Evolutionary conservation across 768 basidiomycete genomes (phyloP).

Genomic region (Pulveroboletus sp.): DNA sequence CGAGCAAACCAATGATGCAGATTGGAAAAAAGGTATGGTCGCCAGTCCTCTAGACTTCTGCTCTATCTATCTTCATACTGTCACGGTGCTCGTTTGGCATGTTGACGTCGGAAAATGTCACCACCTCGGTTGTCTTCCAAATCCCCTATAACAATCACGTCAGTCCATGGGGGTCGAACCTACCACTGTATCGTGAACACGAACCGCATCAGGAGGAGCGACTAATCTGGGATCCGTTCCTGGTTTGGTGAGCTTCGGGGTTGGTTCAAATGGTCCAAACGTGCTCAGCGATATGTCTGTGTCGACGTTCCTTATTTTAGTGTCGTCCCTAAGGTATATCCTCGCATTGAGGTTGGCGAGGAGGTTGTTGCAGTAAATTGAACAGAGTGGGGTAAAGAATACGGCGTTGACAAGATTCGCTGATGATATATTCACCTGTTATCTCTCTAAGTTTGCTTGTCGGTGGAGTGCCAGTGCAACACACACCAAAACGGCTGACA

Average conservation of each 20-base stretch:
- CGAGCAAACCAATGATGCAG: too few species aligned
- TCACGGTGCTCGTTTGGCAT: neutral
- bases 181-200: neutral
- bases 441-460: neutral
- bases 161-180: neutral
- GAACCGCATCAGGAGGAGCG: neutral
- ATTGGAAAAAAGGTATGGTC: too few species aligned
- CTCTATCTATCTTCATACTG: neutral
- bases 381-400: neutral
- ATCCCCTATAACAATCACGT: neutral
- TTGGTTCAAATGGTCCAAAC: neutral
- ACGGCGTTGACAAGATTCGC: neutral
- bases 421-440: neutral
- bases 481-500: neutral
- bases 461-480: neutral
- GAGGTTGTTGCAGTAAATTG: neutral
- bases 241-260: neutral
- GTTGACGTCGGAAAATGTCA: neutral
- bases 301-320: neutral
- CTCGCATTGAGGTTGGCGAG: neutral
- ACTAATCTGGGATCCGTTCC: neutral
- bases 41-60: too few species aligned
- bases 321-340: neutral
- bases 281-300: neutral
- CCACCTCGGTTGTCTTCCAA: neutral